phyloP scores from a whole-genome alignment of 2,329 filamentous ascomycete genomes.

The Blastomyces parvus region DNA sequence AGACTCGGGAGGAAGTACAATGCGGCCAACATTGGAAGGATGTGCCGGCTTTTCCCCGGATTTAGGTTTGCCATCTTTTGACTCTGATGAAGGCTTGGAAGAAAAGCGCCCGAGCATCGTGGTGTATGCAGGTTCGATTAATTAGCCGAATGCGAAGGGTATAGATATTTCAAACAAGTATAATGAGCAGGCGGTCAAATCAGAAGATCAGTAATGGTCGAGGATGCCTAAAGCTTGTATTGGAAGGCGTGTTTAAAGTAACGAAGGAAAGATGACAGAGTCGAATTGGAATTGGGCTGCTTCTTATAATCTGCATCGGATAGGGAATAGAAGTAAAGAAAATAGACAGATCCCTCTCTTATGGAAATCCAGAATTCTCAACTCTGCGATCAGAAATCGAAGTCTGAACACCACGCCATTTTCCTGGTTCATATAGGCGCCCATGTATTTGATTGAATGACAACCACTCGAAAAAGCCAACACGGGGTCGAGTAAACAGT shows the following conservation, averaged over 20 bases:
- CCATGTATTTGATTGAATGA: neutral
- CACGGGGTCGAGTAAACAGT: neutral
- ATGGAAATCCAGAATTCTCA: neutral
- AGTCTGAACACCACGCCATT: neutral
- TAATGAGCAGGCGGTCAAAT: neutral
- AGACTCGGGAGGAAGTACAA: neutral
- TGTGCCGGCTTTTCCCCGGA: neutral
- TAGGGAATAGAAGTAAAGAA: too few relatives aligned
- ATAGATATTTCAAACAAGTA: neutral
- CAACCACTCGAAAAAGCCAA: neutral
- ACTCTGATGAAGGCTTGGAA: neutral
- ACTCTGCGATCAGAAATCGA: neutral
- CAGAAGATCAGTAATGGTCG: neutral
- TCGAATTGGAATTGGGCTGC: too few relatives aligned
- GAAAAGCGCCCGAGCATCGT: neutral
- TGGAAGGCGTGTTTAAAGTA: too few relatives aligned
- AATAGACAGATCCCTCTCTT: too few relatives aligned
- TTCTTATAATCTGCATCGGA: too few relatives aligned
- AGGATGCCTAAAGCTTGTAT: neutral
- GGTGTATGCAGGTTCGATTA: neutral
- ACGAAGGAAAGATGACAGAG: too few relatives aligned
- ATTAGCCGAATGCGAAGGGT: neutral
- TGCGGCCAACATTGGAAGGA: neutral
- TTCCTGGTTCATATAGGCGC: neutral
- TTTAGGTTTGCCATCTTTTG: neutral